Evolutionary conservation across 108 stramenopile genomes (phyloP), one percentile per base, ranked within the genome.

Genomic region (Discostella pseudostelligera): DNA sequence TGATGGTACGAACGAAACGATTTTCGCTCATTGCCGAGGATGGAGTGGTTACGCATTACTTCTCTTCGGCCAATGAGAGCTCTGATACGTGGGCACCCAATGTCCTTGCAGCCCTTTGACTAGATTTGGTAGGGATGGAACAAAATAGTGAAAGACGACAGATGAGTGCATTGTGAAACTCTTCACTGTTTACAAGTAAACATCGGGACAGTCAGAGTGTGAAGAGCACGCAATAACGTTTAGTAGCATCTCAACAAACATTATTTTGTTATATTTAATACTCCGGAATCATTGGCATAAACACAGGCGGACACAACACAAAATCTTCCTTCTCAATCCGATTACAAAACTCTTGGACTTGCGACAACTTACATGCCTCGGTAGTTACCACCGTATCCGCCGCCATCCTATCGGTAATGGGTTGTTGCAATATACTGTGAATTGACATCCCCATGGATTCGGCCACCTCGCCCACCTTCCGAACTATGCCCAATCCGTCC

Each of bases 321-420:
- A 89, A 89, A 45, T 83, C 80, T 59, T 84, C 74, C 50, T 66
- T 44, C 29, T 72, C 81, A 49, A 89, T 78, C 11, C 76, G 70
- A 8, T 80, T 73, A 54, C 84, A 86, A 4, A 89, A 51, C 4
- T 59, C 58, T 54, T 81, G 44, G 10, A 89, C 70, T 56, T 89
- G 81, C 8, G 77, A 79, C 29, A 76, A 54, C 29, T 74, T 65
- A 40, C 83, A 84, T 29, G 80, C 74, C 49, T 94, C 93, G 4
- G 89, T 90, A 24, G 90, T 94, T 8, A 94, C 87, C 6, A 84
- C 83, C 45, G 89, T 91, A 63, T 91, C 87, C 12, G 90, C 90
- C 32, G 73, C 56, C 81, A 75, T 77, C 14, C 82, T 57, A 71
- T 94, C 88, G 17, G 55, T 74, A 58, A 94, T 94, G 10, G 93